These are phyloP conservation scores for Chaetoceros tenuissimus DNA, from an alignment of 108 stramenopile genomes.

Conservation along the genomic window DNA sequence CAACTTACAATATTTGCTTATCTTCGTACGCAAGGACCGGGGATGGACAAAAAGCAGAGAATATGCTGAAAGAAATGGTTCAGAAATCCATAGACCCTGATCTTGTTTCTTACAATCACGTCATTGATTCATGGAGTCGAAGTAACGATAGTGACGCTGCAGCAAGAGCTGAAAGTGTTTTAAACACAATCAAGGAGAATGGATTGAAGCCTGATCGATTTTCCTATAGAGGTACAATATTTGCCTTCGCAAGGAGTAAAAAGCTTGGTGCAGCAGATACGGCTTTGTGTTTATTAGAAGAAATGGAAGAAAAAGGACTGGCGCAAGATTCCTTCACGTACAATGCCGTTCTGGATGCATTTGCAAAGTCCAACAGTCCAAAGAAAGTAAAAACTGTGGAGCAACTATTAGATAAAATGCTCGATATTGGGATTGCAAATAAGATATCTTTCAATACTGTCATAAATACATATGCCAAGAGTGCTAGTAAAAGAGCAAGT, in stretches of 20 bases:
- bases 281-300: too few species aligned
- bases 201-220: background rate
- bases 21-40: conserved; percentile 21
- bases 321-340: too few species aligned
- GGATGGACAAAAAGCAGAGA: conserved; percentile 18
- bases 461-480: conserved; percentile 78
- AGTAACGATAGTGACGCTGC: conserved; percentile 39
- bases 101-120: conserved; percentile 17
- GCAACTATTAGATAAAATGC: too few species aligned
- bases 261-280: too few species aligned
- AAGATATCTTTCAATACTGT: too few species aligned
- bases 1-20: conserved; percentile 31
- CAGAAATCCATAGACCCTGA: conserved; percentile 12
- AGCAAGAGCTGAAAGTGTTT: conserved; percentile 45
- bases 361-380: too few species aligned
- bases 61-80: conserved; percentile 22
- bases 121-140: conserved; percentile 53
- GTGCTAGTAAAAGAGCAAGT: conserved; percentile 61
- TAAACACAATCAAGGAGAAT: conserved; percentile 13
- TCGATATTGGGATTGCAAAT: too few species aligned
- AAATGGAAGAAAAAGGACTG: too few species aligned
- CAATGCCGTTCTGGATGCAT: conserved; percentile 50
- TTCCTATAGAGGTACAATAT: too few species aligned
- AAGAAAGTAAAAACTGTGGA: too few species aligned
- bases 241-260: too few species aligned